Conservation (phyloP, 108 stramenopile genomes). For the Stephanodiscus minutulus region DNA sequence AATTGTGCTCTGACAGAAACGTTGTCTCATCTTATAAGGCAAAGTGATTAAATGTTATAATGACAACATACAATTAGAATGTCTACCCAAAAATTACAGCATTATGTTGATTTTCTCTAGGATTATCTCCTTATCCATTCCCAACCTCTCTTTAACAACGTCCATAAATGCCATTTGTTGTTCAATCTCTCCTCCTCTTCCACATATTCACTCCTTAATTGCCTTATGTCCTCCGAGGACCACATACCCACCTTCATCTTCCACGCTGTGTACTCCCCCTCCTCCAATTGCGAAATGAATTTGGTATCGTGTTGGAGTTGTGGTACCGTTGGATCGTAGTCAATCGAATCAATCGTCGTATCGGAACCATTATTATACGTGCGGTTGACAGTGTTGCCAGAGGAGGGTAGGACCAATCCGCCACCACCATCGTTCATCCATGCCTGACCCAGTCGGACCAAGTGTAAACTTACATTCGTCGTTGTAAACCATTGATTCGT, state of each 20-base stretch:
- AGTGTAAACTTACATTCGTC: constrained; percentile 43
- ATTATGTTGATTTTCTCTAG: too few species aligned
- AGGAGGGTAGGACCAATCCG: background rate
- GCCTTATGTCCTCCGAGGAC: constrained; percentile 51
- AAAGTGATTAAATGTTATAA: too few species aligned
- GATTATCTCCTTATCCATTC: background rate
- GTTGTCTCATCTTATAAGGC: too few species aligned
- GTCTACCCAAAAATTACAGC: too few species aligned
- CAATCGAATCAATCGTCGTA: too few species aligned
- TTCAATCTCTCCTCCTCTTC: constrained; percentile 28
- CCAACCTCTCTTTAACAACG: constrained; percentile 8
- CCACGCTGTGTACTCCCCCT: constrained; percentile 62
- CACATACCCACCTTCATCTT: constrained; percentile 68
- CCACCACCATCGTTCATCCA: constrained; percentile 7
- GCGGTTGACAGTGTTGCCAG: constrained; percentile 21
- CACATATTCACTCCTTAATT: constrained; percentile 48
- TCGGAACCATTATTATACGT: constrained; percentile 46
- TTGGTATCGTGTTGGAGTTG: constrained; percentile 63
- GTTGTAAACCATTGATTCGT: constrained; percentile 44
- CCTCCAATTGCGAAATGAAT: constrained; percentile 62
- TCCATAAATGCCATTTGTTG: background rate
- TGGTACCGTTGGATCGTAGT: constrained; percentile 54
- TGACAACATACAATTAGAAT: too few species aligned
- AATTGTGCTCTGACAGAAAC: too few species aligned
- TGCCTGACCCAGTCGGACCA: constrained; percentile 37